Base-by-base conservation (phyloP, 2,329 filamentous ascomycete species). In the Talaromyces sp. region DNA sequence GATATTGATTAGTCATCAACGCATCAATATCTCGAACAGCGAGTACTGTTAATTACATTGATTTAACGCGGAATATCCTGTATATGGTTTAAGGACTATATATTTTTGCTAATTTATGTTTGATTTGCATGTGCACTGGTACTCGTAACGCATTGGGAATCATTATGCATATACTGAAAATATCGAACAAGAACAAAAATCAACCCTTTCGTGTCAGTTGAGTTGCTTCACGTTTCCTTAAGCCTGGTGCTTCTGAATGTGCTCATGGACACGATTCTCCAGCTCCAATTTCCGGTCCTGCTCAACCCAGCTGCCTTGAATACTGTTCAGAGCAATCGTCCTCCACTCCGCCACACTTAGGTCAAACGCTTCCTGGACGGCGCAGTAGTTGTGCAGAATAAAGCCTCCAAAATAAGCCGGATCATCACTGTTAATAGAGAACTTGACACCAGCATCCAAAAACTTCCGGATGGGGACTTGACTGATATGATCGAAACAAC, bases 391-490 rank as follows among this genome's bases (percentile, higher is more conserved):
- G 68, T 90, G 88, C 57, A 89, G 76, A 59, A 92, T 85, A 73
- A 91, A 92, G 0, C 85, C 87, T 3, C 89, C 88, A 76, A 93
- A 92, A 70, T 91, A 91, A 10, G 87, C 88, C 63, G 88, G 88
- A 70, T 91, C 88, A 69, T 91, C 89, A 66, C 86, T 89, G 74
- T 91, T 91, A 72, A 92, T 85, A 61, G 85, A 89, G 73, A 91
- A 91, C 64, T 78, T 81, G 44, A 91, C 85, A 0, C 87, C 85
- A 5, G 78, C 78, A 47, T 89, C 83, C 23, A 91, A 73, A 66
- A 90, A 88, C 58, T 76, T 78, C 14, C 86, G 79, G 63, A 91
- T 81, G 0, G 89, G 88, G 36, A 88, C 77, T 57, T 87, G 78
- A 23, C 76, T 72, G 27, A 89, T 77, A 31, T 74, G 73, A 56